Percentiles rank a stretch among this genome's conserved stretches.
Conservation (phyloP, 495 filamentous ascomycete species). For the Terfezia claveryi region DNA sequence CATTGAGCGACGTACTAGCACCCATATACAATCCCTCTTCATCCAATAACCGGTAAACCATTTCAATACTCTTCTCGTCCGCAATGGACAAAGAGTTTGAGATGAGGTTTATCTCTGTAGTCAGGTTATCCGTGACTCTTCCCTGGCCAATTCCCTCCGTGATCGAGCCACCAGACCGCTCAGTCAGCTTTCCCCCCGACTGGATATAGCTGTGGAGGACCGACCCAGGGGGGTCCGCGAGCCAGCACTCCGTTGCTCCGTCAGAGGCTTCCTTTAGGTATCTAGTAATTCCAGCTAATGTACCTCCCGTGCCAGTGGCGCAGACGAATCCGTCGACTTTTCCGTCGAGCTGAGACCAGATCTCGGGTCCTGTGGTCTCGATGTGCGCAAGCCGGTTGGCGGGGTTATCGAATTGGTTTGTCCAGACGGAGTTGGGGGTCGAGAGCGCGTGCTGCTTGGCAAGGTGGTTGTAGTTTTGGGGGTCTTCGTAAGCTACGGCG, state of each 20-base stretch:
- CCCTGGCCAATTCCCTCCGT: constrained; percentile 97
- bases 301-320: constrained; percentile 81
- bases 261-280: constrained; percentile 70
- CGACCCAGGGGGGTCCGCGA: constrained; percentile 82
- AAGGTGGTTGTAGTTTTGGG: constrained; percentile 94
- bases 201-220: constrained; percentile 82
- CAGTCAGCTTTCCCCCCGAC: constrained; percentile 58
- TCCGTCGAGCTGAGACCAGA: constrained; percentile 83
- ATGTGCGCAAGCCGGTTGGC: constrained; percentile 88
- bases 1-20: constrained; percentile 78
- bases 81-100: constrained; percentile 71
- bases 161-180: constrained; percentile 72
- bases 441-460: constrained; percentile 68
- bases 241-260: constrained; percentile 64
- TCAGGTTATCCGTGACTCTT: constrained; percentile 81
- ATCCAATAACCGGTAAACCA: constrained; percentile 93
- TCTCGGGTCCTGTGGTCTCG: constrained; percentile 90
- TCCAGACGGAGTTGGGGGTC: constrained; percentile 85
- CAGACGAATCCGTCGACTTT: constrained; percentile 87
- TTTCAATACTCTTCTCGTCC: constrained; percentile 87
- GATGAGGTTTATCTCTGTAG: constrained; percentile 60
- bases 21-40: constrained; percentile 95
- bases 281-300: constrained; percentile 69
- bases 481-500: constrained; percentile 88
- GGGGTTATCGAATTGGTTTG: constrained; percentile 93